Conservation (phyloP, 768 basidiomycete species). For the Dentipellis sp. region DNA sequence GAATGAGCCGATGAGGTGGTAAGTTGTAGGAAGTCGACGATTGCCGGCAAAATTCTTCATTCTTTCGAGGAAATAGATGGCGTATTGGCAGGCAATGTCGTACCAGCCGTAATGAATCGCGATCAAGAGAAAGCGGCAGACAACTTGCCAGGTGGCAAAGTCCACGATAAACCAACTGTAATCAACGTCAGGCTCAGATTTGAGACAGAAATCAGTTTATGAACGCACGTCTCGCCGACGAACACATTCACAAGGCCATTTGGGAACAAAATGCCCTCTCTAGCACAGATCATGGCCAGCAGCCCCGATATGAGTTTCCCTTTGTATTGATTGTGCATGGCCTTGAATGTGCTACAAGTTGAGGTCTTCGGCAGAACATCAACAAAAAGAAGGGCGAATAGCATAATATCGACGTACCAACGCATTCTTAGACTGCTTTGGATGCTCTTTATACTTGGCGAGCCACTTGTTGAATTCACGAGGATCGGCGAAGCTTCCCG, state of each 20-base stretch:
- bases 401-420: neutral
- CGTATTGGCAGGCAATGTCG: neutral
- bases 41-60: neutral
- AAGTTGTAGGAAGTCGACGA: neutral
- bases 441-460: too few relatives aligned
- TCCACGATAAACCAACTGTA: neutral
- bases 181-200: too few relatives aligned
- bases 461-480: neutral
- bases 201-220: too few relatives aligned
- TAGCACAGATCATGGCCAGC: neutral
- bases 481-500: neutral
- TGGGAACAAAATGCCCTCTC: neutral
- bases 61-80: neutral
- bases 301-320: neutral
- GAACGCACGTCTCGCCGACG: neutral
- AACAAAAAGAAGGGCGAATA: neutral
- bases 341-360: neutral
- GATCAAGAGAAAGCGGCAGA: neutral
- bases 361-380: neutral
- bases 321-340: neutral
- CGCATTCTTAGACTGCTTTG: neutral
- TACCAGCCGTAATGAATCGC: neutral
- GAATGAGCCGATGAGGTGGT: neutral
- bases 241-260: neutral
- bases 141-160: neutral